Evolutionary conservation across 768 basidiomycete genomes (phyloP).

Genomic region (Collybiopsis luxurians): DNA sequence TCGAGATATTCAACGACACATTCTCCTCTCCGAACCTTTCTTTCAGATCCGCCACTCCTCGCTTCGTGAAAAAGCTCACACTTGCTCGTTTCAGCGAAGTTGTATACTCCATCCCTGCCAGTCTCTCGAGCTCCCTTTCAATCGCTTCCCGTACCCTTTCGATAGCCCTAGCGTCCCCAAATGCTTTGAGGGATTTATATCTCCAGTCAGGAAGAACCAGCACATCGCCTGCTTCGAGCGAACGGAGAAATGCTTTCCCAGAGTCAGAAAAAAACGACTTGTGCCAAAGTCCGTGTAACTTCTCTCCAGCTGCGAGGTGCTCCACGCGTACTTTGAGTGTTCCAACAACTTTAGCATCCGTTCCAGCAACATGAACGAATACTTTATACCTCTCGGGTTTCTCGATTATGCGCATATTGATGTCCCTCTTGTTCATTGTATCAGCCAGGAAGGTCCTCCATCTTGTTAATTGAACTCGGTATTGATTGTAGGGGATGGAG

Average conservation of each 20-base stretch:
- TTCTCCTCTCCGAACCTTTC: slow-evolving; percentile 55
- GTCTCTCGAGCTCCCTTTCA: slow-evolving; percentile 42
- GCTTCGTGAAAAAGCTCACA: slow-evolving; percentile 48
- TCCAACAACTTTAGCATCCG: slow-evolving; percentile 52
- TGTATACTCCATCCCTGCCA: slow-evolving; percentile 41
- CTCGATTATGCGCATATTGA: slow-evolving; percentile 28
- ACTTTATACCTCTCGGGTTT: neutral
- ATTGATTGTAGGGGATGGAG: slow-evolving; percentile 45
- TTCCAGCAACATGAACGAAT: slow-evolving; percentile 42
- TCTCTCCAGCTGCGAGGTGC: slow-evolving; percentile 48
- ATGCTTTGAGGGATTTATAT: slow-evolving; percentile 40
- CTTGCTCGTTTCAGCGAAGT: slow-evolving; percentile 34
- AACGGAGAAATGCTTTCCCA: slow-evolving; percentile 32
- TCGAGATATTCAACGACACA: slow-evolving; percentile 40
- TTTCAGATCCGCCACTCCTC: slow-evolving; percentile 46
- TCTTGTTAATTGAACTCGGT: slow-evolving; percentile 43
- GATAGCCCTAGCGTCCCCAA: slow-evolving; percentile 37
- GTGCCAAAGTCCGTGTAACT: slow-evolving; percentile 48
- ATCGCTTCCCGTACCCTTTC: slow-evolving; percentile 44
- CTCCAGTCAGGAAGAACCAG: slow-evolving; percentile 47
- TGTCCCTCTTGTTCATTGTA: slow-evolving; percentile 33
- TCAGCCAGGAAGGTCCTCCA: slow-evolving; percentile 44
- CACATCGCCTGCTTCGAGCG: slow-evolving; percentile 35
- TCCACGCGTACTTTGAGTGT: slow-evolving; percentile 61
- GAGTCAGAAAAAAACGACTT: slow-evolving; percentile 29